These are phyloP conservation scores for Solanum piurae DNA, from an alignment of 257 asterid species.

Conservation along the genomic window DNA sequence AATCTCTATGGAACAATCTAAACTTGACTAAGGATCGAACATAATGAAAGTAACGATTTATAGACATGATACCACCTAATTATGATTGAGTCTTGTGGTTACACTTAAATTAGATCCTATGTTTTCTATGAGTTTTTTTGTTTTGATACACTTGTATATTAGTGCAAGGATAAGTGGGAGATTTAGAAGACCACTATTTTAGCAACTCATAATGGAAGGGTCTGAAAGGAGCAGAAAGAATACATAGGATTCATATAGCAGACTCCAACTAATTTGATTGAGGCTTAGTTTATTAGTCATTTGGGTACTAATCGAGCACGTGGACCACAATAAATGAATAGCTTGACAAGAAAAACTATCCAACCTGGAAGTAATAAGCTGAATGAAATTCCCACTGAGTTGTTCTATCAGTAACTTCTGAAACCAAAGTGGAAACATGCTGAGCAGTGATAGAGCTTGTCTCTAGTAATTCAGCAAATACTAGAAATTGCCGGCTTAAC, in stretches of 20 bases:
- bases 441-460: conserved; percentile 51
- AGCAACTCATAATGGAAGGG: neutral
- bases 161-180: neutral
- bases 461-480: conserved; percentile 84
- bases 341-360: neutral
- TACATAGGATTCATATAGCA: neutral
- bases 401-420: conserved; percentile 58
- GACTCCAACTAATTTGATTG: neutral
- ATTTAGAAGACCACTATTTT: neutral
- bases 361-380: conserved; percentile 85
- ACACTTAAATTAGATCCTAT: neutral
- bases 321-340: neutral
- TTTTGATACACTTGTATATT: neutral
- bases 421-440: conserved; percentile 29
- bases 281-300: neutral
- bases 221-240: neutral
- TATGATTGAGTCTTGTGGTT: neutral
- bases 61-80: neutral
- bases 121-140: neutral
- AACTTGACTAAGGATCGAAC: neutral
- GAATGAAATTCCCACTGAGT: conserved; percentile 82
- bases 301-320: neutral
- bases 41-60: neutral
- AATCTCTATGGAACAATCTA: neutral
- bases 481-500: conserved; percentile 88